Conservation (phyloP, 2,329 filamentous ascomycete species). For the Celoporthe dispersa region DNA sequence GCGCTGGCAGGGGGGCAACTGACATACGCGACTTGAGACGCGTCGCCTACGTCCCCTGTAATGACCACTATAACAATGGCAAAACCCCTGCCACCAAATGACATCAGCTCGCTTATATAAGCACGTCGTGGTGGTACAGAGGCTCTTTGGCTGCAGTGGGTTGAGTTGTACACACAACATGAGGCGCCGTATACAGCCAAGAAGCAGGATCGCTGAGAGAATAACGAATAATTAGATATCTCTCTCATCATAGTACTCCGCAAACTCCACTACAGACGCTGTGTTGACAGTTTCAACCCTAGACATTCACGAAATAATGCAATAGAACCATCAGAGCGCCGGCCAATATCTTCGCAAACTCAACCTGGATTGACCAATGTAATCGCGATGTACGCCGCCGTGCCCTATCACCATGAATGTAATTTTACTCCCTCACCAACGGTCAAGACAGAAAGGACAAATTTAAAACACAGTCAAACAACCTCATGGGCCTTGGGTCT, state of each 20-base stretch:
- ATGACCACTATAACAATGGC: background rate
- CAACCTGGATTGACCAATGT: slow-evolving; percentile 28
- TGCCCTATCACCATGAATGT: slow-evolving; percentile 15
- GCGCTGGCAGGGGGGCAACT: background rate
- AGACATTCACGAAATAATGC: background rate
- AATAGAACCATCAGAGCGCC: background rate
- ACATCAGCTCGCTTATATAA: slow-evolving; percentile 26
- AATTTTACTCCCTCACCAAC: slow-evolving; percentile 23
- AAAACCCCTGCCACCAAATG: background rate
- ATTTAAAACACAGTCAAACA: slow-evolving; percentile 19
- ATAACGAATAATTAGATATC: background rate
- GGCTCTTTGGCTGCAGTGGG: no score
- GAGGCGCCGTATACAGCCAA: background rate
- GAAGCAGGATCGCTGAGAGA: background rate
- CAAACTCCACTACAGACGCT: background rate
- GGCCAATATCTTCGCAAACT: background rate
- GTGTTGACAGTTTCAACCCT: background rate
- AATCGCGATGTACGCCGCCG: slow-evolving; percentile 27
- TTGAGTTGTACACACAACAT: background rate
- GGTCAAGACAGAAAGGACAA: slow-evolving; percentile 15
- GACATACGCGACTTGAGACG: slow-evolving; percentile 19
- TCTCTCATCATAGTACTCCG: background rate
- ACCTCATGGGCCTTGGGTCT: slow-evolving; percentile 8
- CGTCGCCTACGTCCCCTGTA: background rate
- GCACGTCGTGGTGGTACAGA: background rate